These are phyloP conservation scores for Lecanicillium sp. DNA, from an alignment of 2,329 filamentous ascomycete species.

Conservation along the genomic window DNA sequence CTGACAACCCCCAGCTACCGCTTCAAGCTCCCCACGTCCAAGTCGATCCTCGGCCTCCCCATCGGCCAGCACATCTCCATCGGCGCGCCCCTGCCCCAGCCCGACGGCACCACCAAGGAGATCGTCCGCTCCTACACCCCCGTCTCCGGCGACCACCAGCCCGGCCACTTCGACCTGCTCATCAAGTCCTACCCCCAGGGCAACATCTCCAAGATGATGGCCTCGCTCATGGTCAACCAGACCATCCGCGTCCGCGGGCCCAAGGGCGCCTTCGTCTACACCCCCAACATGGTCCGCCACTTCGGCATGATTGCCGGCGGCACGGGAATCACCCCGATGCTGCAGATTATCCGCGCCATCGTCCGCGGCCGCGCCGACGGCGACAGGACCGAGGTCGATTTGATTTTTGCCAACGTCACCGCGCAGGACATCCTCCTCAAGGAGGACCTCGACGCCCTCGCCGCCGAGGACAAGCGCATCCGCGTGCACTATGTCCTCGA, in stretches of 20 bases:
- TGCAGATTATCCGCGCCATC: constrained; percentile 90
- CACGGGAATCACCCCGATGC: constrained; percentile 97
- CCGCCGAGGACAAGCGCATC: constrained; percentile 72
- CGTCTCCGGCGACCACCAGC: constrained; percentile 81
- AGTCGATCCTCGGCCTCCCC: constrained; percentile 84
- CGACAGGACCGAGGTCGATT: constrained; percentile 82
- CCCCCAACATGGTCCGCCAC: constrained; percentile 90
- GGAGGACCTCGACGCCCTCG: constrained; percentile 81
- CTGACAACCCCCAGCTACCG: constrained; percentile 60
- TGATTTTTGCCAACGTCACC: constrained; percentile 97
- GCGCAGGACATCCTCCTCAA: constrained; percentile 85
- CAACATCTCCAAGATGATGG: constrained; percentile 94
- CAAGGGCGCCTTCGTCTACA: constrained; percentile 97
- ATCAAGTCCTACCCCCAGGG: constrained; percentile 98
- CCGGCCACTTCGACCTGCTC: constrained; percentile 89
- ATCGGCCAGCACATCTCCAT: constrained; percentile 99
- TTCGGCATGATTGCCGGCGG: constrained; percentile 98
- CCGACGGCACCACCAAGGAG: constrained; percentile 70
- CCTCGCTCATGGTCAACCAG: constrained; percentile 74
- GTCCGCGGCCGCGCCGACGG: constrained; percentile 71
- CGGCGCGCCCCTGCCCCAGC: constrained; percentile 63
- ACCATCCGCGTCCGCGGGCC: constrained; percentile 87
- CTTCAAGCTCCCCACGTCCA: constrained; percentile 73
- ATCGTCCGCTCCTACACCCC: constrained; percentile 90
- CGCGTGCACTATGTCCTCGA: constrained; percentile 93